Percentiles rank a stretch among this genome's conserved stretches.
phyloP scores from a whole-genome alignment of 306 rosid genomes.

The Prunus fruticosa region DNA sequence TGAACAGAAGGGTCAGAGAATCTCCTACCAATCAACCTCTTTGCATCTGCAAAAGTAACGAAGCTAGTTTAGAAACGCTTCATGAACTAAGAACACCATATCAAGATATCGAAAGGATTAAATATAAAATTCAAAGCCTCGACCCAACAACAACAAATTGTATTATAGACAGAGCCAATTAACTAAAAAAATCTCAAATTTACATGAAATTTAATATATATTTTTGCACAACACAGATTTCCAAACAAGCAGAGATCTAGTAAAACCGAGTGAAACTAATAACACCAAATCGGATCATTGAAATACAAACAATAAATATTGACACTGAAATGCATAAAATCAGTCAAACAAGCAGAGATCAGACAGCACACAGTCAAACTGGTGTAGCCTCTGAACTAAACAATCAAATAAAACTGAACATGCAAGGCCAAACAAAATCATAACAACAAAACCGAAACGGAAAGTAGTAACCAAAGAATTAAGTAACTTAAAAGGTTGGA shows the following conservation, averaged over 20 bases:
- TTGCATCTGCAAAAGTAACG: conserved; percentile 49
- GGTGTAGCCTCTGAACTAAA: background rate
- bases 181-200: background rate
- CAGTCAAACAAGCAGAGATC: background rate
- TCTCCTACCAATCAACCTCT: conserved; percentile 83
- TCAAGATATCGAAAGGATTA: background rate
- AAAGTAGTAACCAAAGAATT: no score
- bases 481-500: no score
- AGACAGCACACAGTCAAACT: background rate
- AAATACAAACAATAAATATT: background rate
- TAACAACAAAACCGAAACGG: no score
- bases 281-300: background rate
- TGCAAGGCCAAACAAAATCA: background rate
- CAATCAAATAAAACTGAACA: background rate
- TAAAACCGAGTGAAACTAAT: background rate
- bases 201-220: background rate
- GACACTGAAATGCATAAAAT: background rate
- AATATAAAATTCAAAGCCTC: background rate
- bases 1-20: conserved; percentile 57
- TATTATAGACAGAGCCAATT: background rate
- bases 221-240: background rate
- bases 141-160: background rate
- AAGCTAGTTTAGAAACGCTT: background rate
- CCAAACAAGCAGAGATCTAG: no score
- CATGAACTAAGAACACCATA: background rate